Evolutionary conservation across 1,284 basidiomycete species (phyloP).

Genomic region (Phellinidium pouzarii): DNA sequence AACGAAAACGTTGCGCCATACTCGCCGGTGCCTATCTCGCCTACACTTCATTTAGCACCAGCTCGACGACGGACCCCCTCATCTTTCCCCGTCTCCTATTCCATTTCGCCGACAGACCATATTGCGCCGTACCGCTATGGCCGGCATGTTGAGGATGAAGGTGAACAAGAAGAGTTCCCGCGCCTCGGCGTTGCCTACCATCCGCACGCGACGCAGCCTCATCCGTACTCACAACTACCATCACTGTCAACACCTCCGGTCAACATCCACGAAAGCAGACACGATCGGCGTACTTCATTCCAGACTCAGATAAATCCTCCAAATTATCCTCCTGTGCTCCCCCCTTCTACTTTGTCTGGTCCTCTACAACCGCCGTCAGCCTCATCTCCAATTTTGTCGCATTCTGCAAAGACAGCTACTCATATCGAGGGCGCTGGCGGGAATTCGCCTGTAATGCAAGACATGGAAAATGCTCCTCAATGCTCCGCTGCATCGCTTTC

Average conservation of each 20-base stretch:
- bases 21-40: conserved; percentile 5
- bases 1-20: neutral
- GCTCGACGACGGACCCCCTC: conserved; percentile 10
- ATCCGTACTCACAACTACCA: conserved; percentile 9
- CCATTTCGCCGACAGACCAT: conserved; percentile 10
- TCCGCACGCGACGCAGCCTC: conserved; percentile 11
- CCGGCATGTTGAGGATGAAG: conserved; percentile 9
- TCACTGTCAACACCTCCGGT: conserved; percentile 9
- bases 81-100: conserved; percentile 13
- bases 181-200: conserved; percentile 13
- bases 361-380: conserved; percentile 10
- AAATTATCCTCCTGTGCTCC: conserved; percentile 17
- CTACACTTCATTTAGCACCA: conserved; percentile 6
- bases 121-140: conserved; percentile 8
- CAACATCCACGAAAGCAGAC: neutral
- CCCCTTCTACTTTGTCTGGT: conserved; percentile 21
- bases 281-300: neutral
- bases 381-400: conserved; percentile 6
- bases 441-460: conserved; percentile 1
- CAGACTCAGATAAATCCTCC: conserved; percentile 4
- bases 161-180: conserved; percentile 8
- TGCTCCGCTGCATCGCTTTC: conserved; percentile 17
- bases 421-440: neutral
- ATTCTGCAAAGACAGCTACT: neutral
- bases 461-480: conserved; percentile 4